Evolutionary conservation across 352 stramenopile species (phyloP), one percentile per base, ranked within the genome.

Genomic region (Aphanomyces stellatus): DNA sequence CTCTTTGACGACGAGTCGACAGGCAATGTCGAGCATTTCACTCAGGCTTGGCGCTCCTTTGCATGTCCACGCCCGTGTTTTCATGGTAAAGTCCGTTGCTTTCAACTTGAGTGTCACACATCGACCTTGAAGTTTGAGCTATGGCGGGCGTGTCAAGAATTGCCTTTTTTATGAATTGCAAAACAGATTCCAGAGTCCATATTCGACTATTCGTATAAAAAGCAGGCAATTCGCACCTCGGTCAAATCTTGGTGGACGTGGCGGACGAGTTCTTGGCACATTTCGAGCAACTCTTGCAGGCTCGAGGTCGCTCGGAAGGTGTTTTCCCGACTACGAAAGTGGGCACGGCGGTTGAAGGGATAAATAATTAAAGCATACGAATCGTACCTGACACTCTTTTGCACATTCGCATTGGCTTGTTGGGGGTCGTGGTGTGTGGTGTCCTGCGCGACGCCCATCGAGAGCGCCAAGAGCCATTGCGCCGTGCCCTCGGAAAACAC

Each of bases 401-500:
- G 82, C n/a, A 84, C 82, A 34, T 79, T 72, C 10, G 77, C 71
- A 22, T 85, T 72, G 40, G 74, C 85, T 13, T 53, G 28, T 4
- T 57, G 71, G n/a, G 37, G 37, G 34, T 82, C 78, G 34, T 81
- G 59, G 65, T 81, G 74, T 2, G 42, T 56, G 65, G 80, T 67
- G 22, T 64, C 65, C 30, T 76, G 63, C 55, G 81, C 72, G 15
- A 91, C 74, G 7, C 88, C 86, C 55, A 95, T 72, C 3, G 76
- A 82, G 15, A 79, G 88, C n/a, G 86, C 76, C 51, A 93, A 62
- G 49, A 91, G 64, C 84, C 82, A 95, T 30, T 62, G 41, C n/a
- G 82, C 73, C 2, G 85, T 91, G 30, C 81, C 86, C 7, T 79
- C 76, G 0, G 81, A 79, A 40, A 90, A 91, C 27, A 90, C 64